Evolutionary conservation across 148 eudicot species (phyloP), one percentile per base, ranked within the genome.

Genomic region (Euryodendron excelsum): DNA sequence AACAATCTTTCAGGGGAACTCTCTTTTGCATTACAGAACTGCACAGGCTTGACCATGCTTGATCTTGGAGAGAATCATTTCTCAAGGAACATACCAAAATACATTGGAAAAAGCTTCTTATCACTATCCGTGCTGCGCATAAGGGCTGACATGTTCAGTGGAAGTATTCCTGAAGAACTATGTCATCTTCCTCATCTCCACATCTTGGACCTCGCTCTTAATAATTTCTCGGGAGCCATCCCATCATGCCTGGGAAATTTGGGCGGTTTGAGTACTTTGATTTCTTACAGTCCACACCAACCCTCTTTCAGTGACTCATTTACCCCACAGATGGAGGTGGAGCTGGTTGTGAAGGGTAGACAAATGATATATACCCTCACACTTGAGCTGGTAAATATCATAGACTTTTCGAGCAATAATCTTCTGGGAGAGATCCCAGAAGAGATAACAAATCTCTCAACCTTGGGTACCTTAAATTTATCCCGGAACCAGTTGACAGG

Each of bases 381-480:
- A 28, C 78, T 76, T 20, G 60, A 20, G 41, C 41, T 62, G 25
- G 70, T 76, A 9, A 62, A 63, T 31, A 63, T 60, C 77, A 72
- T 84, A 13, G 92, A 87, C 64, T 88, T 91, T 52, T 91, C 90
- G 0, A 52, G 82, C 66, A 91, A 89, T 36, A 69, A 77, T 58
- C 78, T 89, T 6, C 25, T 20, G 6, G 85, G 93, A 2, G 50
- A 69, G 4, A 90, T 87, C 20, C 89, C 91, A 25, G 36, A 61
- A 23, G 88, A 78, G 78, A 55, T 91, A 21, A 83, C 84, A 47
- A 31, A 41, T 18, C 84, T 90, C 18, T 61, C 61, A 0, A 44
- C 41, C 4, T 74, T 80, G 27, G 75, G 74, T 3, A 76, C 83
- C 11, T 78, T 90, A 3, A 87, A 85, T 45, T 56, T 89, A 28